phyloP scores from a whole-genome alignment of 1,139 yeast species.

The Taiozyma sp. region DNA sequence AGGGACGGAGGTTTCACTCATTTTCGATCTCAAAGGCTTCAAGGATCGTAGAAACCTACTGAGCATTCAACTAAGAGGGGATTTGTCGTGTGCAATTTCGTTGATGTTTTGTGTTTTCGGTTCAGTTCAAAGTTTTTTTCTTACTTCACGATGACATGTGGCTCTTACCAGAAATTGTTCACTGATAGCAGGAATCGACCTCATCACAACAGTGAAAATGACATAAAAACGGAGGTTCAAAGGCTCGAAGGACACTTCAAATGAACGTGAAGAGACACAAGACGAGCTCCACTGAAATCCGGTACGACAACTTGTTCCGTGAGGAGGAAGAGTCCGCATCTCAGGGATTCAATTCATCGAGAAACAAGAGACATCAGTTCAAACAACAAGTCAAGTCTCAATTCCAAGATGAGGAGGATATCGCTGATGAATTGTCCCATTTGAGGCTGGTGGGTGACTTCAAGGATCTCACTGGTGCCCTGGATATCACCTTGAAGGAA shows the following conservation, averaged over 20 bases:
- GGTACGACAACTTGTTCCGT: constrained; percentile 8
- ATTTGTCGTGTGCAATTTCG: no score
- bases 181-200: no score
- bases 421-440: constrained; percentile 5
- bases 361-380: constrained; percentile 10
- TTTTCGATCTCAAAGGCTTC: neutral
- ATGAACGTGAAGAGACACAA: neutral
- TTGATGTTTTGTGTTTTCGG: no score
- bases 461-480: constrained; percentile 6
- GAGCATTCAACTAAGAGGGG: neutral
- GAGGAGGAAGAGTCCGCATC: neutral
- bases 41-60: neutral
- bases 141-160: no score
- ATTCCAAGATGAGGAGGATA: constrained; percentile 21
- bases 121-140: no score
- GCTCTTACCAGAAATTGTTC: no score
- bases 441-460: constrained; percentile 3
- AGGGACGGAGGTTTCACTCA: neutral
- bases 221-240: no score
- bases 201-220: no score
- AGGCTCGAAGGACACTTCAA: no score
- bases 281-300: constrained; percentile 5
- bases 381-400: constrained; percentile 5
- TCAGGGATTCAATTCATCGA: constrained; percentile 11
- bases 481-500: constrained; percentile 2